phyloP scores from a whole-genome alignment of 1,284 basidiomycete genomes.

The Stereum hirsutum region DNA sequence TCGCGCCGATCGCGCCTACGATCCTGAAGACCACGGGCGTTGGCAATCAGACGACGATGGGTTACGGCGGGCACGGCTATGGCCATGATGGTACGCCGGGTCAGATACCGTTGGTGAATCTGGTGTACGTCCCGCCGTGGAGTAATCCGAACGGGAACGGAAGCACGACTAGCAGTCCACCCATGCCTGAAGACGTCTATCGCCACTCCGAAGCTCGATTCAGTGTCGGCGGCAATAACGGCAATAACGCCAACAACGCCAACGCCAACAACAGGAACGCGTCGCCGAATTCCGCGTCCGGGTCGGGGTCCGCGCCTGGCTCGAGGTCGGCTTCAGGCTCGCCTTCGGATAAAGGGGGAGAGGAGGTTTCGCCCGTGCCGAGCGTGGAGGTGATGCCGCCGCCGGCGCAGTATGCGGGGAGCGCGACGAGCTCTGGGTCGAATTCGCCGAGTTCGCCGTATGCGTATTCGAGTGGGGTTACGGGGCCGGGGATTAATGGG shows the following conservation, averaged over 20 bases:
- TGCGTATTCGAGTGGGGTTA: too few relatives aligned
- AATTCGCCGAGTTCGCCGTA: too few relatives aligned
- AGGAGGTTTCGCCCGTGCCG: neutral
- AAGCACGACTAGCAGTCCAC: slow-evolving; percentile 4
- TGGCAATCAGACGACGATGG: slow-evolving; percentile 27
- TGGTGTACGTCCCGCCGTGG: slow-evolving; percentile 69
- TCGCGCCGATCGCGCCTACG: slow-evolving; percentile 92
- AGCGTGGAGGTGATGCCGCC: slow-evolving; percentile 2
- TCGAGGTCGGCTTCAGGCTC: neutral
- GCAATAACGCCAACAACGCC: slow-evolving; percentile 3
- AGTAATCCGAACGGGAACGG: slow-evolving; percentile 31
- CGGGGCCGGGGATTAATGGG: too few relatives aligned
- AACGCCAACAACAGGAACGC: slow-evolving; percentile 4
- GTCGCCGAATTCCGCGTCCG: slow-evolving; percentile 7
- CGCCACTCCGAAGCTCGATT: slow-evolving; percentile 26
- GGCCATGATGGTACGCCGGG: slow-evolving; percentile 12
- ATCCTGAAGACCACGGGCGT: slow-evolving; percentile 74
- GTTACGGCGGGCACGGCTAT: slow-evolving; percentile 17
- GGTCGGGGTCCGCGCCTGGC: slow-evolving; percentile 10
- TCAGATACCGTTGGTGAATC: slow-evolving; percentile 31
- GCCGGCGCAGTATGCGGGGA: slow-evolving; percentile 7
- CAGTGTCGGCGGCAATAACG: slow-evolving; percentile 21
- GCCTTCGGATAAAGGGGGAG: neutral
- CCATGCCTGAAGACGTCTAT: slow-evolving; percentile 18
- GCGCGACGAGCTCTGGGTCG: slow-evolving; percentile 14